Percentiles rank a stretch among this genome's conserved stretches.
These are phyloP conservation scores for Talaromyces amestolkiae DNA, from an alignment of 2,329 filamentous ascomycete genomes.

Conservation along the genomic window DNA sequence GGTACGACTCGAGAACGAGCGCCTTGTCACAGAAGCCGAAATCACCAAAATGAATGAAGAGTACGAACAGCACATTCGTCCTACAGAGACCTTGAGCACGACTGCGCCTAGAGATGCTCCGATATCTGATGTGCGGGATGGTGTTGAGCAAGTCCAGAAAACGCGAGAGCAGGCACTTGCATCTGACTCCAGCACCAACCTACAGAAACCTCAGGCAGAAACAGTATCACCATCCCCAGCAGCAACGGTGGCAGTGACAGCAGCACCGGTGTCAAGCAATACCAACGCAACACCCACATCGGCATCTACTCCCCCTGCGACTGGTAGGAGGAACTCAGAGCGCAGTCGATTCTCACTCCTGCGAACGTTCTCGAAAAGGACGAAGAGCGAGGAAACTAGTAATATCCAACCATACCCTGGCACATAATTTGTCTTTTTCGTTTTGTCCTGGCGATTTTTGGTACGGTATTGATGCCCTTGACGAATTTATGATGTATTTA, in stretches of 20 bases:
- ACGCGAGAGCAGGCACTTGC: slow-evolving; percentile 28
- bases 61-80: slow-evolving; percentile 32
- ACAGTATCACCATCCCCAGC: not conserved
- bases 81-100: slow-evolving; percentile 40
- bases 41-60: slow-evolving; percentile 41
- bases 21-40: slow-evolving; percentile 47
- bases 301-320: not conserved
- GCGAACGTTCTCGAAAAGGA: slow-evolving; percentile 23
- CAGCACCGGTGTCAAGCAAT: not conserved
- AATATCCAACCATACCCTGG: slow-evolving; percentile 37
- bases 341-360: slow-evolving; percentile 16
- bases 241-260: not conserved
- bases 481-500: slow-evolving; percentile 3
- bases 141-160: slow-evolving; percentile 40
- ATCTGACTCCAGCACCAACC: not conserved
- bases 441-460: not conserved
- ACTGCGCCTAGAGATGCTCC: slow-evolving; percentile 43
- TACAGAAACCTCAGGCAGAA: slow-evolving; percentile 3
- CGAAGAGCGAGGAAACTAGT: slow-evolving; percentile 18
- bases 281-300: not conserved
- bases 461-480: not conserved
- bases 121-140: slow-evolving; percentile 39
- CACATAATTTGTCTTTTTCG: slow-evolving; percentile 25
- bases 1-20: slow-evolving; percentile 67
- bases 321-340: slow-evolving; percentile 11